Conservation (phyloP, 176 grass and related monocot species). For the Themeda triandra region DNA sequence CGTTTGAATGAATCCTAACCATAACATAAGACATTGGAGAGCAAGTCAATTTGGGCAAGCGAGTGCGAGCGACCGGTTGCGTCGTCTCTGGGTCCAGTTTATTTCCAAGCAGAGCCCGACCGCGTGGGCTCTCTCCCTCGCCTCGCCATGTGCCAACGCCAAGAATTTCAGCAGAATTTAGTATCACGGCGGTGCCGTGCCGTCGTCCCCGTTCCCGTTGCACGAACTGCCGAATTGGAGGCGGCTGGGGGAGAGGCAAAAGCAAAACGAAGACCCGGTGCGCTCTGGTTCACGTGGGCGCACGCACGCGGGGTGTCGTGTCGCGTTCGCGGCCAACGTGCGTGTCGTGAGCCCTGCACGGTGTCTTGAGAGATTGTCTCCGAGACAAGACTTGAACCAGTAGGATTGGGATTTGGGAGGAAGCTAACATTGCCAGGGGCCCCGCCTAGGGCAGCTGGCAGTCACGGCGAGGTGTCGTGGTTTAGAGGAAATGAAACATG, state of each 20-base stretch:
- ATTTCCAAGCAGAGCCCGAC: not conserved
- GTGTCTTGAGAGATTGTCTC: too few relatives aligned
- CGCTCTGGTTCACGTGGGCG: not conserved
- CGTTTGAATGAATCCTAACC: not conserved
- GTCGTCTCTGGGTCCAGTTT: not conserved
- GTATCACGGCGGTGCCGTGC: too few relatives aligned
- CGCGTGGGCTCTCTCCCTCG: not conserved
- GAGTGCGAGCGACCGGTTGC: not conserved
- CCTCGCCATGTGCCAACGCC: not conserved
- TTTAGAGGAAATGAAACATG: too few relatives aligned
- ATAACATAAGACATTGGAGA: not conserved
- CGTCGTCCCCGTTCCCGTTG: too few relatives aligned
- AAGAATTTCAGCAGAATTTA: not conserved
- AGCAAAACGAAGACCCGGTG: not conserved
- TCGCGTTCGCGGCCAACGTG: not conserved
- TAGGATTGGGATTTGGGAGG: too few relatives aligned
- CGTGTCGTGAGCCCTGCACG: not conserved
- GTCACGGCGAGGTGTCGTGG: too few relatives aligned
- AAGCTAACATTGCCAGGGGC: too few relatives aligned
- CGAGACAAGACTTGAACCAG: too few relatives aligned
- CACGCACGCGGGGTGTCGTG: not conserved
- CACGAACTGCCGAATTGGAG: not conserved
- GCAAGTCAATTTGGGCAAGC: not conserved
- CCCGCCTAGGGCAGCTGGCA: too few relatives aligned
- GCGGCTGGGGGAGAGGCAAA: not conserved